phyloP scores from a whole-genome alignment of 2,329 filamentous ascomycete species.

The Lachnellula subtilissima region DNA sequence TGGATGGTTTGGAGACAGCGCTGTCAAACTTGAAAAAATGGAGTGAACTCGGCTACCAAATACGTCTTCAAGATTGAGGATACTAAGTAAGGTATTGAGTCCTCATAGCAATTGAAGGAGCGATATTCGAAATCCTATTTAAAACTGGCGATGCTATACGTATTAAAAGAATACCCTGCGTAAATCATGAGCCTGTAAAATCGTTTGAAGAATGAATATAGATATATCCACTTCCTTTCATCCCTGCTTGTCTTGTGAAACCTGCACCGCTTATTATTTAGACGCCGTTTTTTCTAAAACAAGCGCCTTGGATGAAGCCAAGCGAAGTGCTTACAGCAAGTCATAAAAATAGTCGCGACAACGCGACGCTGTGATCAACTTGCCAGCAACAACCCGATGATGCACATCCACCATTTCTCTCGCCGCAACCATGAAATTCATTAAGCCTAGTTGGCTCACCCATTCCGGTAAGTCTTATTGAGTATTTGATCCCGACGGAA shows the following conservation, averaged over 20 bases:
- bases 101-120: too few relatives aligned
- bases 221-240: too few relatives aligned
- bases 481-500: too few relatives aligned
- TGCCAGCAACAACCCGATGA: conserved; percentile 19
- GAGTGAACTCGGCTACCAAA: conserved; percentile 59
- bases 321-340: conserved; percentile 2
- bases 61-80: conserved; percentile 48
- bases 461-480: conserved; percentile 64
- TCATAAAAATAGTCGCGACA: conserved; percentile 15
- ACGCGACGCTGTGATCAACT: conserved; percentile 7
- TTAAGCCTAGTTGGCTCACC: conserved; percentile 93
- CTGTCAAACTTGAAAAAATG: conserved; percentile 53
- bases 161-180: too few relatives aligned
- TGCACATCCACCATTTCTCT: conserved; percentile 23
- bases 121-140: too few relatives aligned
- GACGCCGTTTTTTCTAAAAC: not conserved
- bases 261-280: too few relatives aligned
- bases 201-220: too few relatives aligned
- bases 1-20: too few relatives aligned
- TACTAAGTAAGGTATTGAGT: conserved; percentile 14
- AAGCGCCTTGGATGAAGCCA: not conserved
- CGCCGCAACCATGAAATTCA: conserved; percentile 64
- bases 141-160: too few relatives aligned
- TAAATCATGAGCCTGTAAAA: too few relatives aligned
- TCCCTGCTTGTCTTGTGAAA: too few relatives aligned